phyloP scores from a whole-genome alignment of 179 eudicot species.

The Pouteria campechiana region DNA sequence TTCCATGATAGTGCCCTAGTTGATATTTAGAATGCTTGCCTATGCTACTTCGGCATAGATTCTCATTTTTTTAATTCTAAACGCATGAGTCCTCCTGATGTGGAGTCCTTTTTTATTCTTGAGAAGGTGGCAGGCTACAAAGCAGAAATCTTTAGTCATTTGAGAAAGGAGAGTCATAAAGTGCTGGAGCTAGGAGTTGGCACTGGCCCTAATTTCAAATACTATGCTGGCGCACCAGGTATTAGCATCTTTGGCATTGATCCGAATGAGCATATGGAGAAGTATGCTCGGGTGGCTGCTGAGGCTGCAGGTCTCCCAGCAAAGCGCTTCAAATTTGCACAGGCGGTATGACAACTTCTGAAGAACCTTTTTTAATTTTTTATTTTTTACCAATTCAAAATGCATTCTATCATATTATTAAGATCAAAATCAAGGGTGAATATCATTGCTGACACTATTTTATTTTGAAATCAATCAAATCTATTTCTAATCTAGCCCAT shows the following conservation, averaged over 20 bases:
- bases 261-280: conserved; percentile 82
- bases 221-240: conserved; percentile 37
- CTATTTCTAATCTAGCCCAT: no score
- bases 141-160: conserved; percentile 42
- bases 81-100: no score
- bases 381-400: no score
- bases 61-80: no score
- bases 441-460: no score
- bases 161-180: conserved; percentile 50
- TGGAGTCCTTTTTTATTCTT: neutral
- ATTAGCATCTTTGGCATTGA: conserved; percentile 51
- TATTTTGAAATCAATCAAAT: no score
- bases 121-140: conserved; percentile 65
- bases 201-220: conserved; percentile 84
- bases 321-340: conserved; percentile 45
- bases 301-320: conserved; percentile 43
- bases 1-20: no score
- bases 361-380: no score
- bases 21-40: no score
- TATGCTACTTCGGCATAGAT: no score
- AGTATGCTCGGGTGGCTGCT: conserved; percentile 70
- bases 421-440: no score
- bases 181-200: conserved; percentile 81
- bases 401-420: no score
- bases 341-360: conserved; percentile 76